Base-by-base conservation (phyloP, 2,329 filamentous ascomycete species). In the Rhinocladiella similis region DNA sequence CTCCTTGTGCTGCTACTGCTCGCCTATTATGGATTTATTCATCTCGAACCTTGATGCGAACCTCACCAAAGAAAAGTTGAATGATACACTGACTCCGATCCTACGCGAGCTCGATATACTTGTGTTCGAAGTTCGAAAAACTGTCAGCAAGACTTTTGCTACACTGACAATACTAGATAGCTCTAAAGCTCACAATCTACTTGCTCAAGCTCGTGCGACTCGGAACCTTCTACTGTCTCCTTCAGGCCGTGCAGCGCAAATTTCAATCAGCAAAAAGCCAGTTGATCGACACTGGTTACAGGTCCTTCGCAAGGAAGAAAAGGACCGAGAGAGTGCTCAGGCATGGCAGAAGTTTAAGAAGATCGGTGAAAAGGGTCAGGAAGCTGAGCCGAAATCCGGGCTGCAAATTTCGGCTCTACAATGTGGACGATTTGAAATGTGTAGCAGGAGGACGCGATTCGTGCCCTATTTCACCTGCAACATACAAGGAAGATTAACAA, bases 391-490 rank as follows among this genome's bases (percentile, higher is more conserved):
- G 3, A 3, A 53, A 22, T 41, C 50, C 50, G 54, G 72, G 1
- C 76, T 83, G 29, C 19, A 45, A 60, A 78, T 25, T 76, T 81
- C 48, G 64, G 79, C 7, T 68, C 82, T 69, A 63, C 74, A 50
- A 27, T 57, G 68, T 67, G 68, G 29, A 33, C 65, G 18, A 48
- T 72, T 59, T 53, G 70, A 58, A 2, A 70, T 73, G 0, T 65
- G 84, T 14, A 80, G 77, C 0, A 63, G 86, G 2, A 80, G 82
- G 0, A 75, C 87, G 7, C 72, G 66, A 27, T 74, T 81, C 46
- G 36, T 41, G 1, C 83, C 83, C 0, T 73, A 73, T 1, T 78
- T 83, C 50, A 83, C 81, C 50, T 63, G 66, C 16, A 57, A 35
- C 29, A 35, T 58, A n/a, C 49, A 42, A 5, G 42, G 38, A 13